These are phyloP conservation scores for Lepidopterella palustris DNA, from an alignment of 495 filamentous ascomycete species.

Conservation along the genomic window DNA sequence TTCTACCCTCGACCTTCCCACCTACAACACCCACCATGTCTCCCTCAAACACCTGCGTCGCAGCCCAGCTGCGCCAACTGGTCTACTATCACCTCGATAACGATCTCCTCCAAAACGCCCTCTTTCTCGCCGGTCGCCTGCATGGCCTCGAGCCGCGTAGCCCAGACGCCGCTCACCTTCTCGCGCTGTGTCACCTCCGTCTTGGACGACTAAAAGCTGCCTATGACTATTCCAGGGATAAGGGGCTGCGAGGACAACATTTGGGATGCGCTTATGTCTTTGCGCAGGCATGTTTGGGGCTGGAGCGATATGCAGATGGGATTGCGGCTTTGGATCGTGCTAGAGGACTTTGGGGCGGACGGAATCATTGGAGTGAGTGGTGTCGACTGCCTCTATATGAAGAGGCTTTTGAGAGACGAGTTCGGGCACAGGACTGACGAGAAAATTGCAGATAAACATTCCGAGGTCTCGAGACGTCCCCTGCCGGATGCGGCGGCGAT, in stretches of 20 bases:
- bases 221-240: conserved; percentile 61
- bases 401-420: too few species aligned
- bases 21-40: conserved; percentile 45
- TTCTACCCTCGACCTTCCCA: neutral
- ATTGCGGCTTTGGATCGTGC: conserved; percentile 72
- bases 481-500: conserved; percentile 79
- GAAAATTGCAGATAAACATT: conserved; percentile 53
- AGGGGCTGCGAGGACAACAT: conserved; percentile 61
- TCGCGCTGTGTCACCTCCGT: conserved; percentile 76
- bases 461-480: conserved; percentile 47
- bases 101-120: conserved; percentile 74
- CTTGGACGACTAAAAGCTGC: conserved; percentile 70
- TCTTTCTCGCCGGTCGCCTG: conserved; percentile 84
- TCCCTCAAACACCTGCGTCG: conserved; percentile 57
- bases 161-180: conserved; percentile 72
- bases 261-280: conserved; percentile 87
- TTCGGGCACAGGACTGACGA: conserved; percentile 4
- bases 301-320: conserved; percentile 73
- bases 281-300: conserved; percentile 75
- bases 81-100: conserved; percentile 94
- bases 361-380: conserved; percentile 62
- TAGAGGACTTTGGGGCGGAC: conserved; percentile 60
- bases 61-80: conserved; percentile 71
- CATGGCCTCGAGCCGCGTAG: conserved; percentile 72
- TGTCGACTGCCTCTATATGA: neutral